Evolutionary conservation across 805 yeast species (phyloP).

Genomic region (Candida ficus): DNA sequence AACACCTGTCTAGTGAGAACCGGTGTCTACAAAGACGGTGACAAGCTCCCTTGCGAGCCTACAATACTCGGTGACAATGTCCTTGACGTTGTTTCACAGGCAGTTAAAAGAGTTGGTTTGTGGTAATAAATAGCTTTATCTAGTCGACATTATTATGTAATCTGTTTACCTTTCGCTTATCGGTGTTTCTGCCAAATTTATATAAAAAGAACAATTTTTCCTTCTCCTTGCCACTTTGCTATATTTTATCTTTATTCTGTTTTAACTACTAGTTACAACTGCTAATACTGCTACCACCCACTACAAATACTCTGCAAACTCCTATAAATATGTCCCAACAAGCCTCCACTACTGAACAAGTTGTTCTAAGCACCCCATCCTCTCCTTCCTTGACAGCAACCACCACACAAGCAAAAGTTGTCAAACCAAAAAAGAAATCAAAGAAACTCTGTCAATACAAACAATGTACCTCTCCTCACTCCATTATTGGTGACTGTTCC

Average conservation of each 20-base stretch:
- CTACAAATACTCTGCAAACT: too few relatives aligned
- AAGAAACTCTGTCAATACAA: conserved; percentile 25
- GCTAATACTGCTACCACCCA: too few relatives aligned
- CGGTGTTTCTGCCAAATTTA: neutral
- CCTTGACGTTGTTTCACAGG: conserved; percentile 40
- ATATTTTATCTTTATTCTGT: too few relatives aligned
- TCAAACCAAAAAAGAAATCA: conserved; percentile 25
- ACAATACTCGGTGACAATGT: conserved; percentile 47
- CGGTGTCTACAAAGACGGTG: conserved; percentile 73
- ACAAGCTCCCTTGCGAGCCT: conserved; percentile 41
- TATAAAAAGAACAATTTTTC: too few relatives aligned
- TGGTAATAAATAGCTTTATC: conserved; percentile 3
- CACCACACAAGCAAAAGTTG: conserved; percentile 2
- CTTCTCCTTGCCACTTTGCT: too few relatives aligned
- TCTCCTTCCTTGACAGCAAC: neutral
- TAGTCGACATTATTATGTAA: neutral
- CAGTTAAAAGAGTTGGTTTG: conserved; percentile 17
- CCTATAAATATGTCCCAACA: neutral
- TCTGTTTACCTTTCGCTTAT: neutral
- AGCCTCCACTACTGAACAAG: neutral
- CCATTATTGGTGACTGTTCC: conserved; percentile 56
- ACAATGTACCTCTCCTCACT: conserved; percentile 27
- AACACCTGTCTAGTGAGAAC: conserved; percentile 76
- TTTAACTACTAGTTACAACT: too few relatives aligned
- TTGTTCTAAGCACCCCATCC: conserved; percentile 1